Conservation (phyloP, 495 filamentous ascomycete species). For the Penicillium taxi region DNA sequence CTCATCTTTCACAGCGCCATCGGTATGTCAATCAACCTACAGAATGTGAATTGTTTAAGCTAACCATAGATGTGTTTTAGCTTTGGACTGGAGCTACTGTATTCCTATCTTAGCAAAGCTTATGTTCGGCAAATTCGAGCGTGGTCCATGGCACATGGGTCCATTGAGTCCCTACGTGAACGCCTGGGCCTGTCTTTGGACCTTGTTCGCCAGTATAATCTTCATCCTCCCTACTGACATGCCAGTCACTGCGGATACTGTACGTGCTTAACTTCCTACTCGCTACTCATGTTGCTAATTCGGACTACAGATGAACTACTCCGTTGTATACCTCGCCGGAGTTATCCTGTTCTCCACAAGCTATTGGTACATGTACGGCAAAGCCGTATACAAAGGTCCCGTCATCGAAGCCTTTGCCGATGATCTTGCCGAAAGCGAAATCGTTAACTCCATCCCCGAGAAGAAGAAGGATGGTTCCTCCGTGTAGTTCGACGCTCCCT, state of each 20-base stretch:
- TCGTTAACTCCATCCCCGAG: conserved; percentile 1
- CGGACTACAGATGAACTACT: conserved; percentile 36
- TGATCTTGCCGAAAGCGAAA: conserved; percentile 9
- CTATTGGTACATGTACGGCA: conserved; percentile 16
- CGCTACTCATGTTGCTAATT: background rate
- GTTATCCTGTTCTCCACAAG: conserved; percentile 8
- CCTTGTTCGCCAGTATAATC: conserved; percentile 51
- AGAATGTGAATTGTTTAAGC: no score
- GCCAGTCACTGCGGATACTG: conserved; percentile 42
- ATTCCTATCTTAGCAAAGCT: conserved; percentile 58
- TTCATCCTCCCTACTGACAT: conserved; percentile 51
- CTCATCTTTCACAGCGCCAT: no score
- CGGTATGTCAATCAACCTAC: no score
- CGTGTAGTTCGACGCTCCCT: conserved; percentile 7
- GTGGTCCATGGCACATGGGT: conserved; percentile 55
- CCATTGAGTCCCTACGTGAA: conserved; percentile 39
- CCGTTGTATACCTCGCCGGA: conserved; percentile 11
- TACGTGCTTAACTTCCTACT: conserved; percentile 13
- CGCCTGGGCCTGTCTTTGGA: conserved; percentile 49
- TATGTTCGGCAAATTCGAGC: conserved; percentile 46
- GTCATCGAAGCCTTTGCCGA: conserved; percentile 14
- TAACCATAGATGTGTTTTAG: no score
- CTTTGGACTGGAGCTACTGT: conserved; percentile 55
- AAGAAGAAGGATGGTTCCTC: conserved; percentile 7
- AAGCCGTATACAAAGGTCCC: conserved; percentile 13